Percentiles rank a stretch among this genome's conserved stretches.
Evolutionary conservation across 2,329 filamentous ascomycete genomes (phyloP).

Genomic region (Chalaropsis ovoidea): DNA sequence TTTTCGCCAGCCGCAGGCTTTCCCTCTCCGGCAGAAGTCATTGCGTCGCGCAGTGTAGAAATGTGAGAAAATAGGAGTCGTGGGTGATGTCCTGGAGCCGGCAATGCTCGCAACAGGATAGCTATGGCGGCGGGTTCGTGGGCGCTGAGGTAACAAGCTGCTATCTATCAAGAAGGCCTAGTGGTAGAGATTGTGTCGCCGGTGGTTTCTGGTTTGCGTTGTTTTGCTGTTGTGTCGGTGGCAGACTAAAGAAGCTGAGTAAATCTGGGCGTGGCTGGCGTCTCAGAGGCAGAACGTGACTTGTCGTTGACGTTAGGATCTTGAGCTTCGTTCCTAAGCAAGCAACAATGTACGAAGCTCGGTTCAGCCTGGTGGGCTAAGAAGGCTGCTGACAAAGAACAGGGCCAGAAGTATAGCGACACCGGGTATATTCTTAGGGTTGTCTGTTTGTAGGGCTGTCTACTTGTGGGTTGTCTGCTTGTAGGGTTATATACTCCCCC

Average conservation of each 20-base stretch:
- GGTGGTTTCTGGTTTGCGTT: not conserved
- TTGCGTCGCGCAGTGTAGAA: not conserved
- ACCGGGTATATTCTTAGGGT: not conserved
- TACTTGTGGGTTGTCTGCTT: too few species aligned
- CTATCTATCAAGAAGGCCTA: too few species aligned
- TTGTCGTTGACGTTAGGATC: too few species aligned
- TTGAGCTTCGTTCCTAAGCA: too few species aligned
- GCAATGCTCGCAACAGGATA: not conserved
- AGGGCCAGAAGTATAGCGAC: not conserved
- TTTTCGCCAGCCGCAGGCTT: slow-evolving; percentile 30
- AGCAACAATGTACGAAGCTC: slow-evolving; percentile 30
- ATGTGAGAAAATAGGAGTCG: not conserved
- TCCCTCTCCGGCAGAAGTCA: slow-evolving; percentile 28
- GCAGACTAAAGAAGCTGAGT: too few species aligned
- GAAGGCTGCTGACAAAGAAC: slow-evolving; percentile 6
- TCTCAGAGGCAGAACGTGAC: too few species aligned
- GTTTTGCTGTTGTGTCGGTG: too few species aligned
- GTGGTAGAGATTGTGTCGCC: not conserved
- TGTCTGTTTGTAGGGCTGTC: not conserved
- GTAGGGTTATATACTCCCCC: too few species aligned
- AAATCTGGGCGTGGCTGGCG: too few species aligned
- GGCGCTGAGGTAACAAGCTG: too few species aligned
- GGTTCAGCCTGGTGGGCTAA: slow-evolving; percentile 28
- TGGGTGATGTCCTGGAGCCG: not conserved
- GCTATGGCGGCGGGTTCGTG: not conserved